Evolutionary conservation across 352 stramenopile species (phyloP).

Genomic region (Peronospora destructor): DNA sequence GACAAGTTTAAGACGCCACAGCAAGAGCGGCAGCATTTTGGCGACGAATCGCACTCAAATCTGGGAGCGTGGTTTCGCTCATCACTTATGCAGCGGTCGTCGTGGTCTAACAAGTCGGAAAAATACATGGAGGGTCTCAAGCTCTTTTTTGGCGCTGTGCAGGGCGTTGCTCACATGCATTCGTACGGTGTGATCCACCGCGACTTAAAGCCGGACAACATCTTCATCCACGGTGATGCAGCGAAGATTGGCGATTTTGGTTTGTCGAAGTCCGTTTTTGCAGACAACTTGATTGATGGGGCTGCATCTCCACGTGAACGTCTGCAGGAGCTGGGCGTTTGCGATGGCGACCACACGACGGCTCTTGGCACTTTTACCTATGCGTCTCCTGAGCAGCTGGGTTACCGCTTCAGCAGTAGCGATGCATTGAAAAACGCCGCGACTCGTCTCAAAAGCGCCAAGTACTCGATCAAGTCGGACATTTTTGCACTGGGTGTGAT

Average conservation of each 20-base stretch:
- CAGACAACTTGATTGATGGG: constrained; percentile 19
- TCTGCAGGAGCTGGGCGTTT: constrained; percentile 19
- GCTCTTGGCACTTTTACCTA: constrained; percentile 79
- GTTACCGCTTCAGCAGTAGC: constrained; percentile 44
- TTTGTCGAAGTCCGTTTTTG: constrained; percentile 52
- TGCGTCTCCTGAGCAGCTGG: constrained; percentile 80
- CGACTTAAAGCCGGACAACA: constrained; percentile 72
- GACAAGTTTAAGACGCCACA: constrained; percentile 32
- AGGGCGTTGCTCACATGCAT: constrained; percentile 74
- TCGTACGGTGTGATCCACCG: constrained; percentile 62
- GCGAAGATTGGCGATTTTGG: constrained; percentile 70
- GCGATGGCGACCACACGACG: constrained; percentile 61
- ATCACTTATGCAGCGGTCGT: constrained; percentile 44
- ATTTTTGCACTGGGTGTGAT: constrained; percentile 82
- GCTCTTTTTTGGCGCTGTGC: constrained; percentile 54
- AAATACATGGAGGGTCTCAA: constrained; percentile 57
- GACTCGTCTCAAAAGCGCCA: constrained; percentile 57
- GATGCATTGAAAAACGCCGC: constrained; percentile 34
- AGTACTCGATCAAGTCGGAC: constrained; percentile 80
- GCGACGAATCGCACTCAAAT: constrained; percentile 46
- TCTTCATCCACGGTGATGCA: constrained; percentile 56
- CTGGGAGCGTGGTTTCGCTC: constrained; percentile 64
- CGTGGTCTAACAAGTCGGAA: constrained; percentile 27
- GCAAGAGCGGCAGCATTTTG: constrained; percentile 19
- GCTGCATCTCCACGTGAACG: constrained; percentile 15